Conservation (phyloP, 306 rosid species). For the Quercus gilva region DNA sequence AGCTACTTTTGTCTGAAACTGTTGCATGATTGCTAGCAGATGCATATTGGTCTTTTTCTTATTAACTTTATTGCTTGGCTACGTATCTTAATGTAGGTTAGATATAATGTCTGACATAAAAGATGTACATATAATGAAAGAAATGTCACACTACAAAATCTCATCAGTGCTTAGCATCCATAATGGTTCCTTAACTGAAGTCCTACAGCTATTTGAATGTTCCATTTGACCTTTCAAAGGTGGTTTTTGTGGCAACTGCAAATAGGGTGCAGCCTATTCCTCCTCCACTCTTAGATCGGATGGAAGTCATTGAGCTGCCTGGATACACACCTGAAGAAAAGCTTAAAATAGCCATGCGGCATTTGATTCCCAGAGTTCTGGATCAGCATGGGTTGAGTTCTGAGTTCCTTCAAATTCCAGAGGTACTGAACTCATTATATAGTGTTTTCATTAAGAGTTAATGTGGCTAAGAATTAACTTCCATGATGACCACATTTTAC, state of each 20-base stretch:
- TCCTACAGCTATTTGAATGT: conserved; percentile 87
- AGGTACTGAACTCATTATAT: conserved; percentile 48
- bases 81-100: background rate
- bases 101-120: background rate
- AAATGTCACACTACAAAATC: background rate
- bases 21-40: conserved; percentile 12
- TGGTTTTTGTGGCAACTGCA: conserved; percentile 93
- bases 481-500: background rate
- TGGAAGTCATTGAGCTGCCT: conserved; percentile 99
- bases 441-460: background rate
- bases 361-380: conserved; percentile 94
- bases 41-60: background rate
- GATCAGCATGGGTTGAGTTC: conserved; percentile 89
- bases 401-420: conserved; percentile 88
- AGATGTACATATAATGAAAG: background rate
- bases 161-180: background rate
- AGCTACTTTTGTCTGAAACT: background rate
- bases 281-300: conserved; percentile 92
- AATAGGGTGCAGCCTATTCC: conserved; percentile 92
- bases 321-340: conserved; percentile 97
- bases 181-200: conserved; percentile 56
- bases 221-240: conserved; percentile 94
- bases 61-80: background rate
- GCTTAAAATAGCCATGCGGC: conserved; percentile 84
- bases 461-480: background rate